phyloP scores from a whole-genome alignment of 768 basidiomycete species.

The Xerocomus spinulosus region DNA sequence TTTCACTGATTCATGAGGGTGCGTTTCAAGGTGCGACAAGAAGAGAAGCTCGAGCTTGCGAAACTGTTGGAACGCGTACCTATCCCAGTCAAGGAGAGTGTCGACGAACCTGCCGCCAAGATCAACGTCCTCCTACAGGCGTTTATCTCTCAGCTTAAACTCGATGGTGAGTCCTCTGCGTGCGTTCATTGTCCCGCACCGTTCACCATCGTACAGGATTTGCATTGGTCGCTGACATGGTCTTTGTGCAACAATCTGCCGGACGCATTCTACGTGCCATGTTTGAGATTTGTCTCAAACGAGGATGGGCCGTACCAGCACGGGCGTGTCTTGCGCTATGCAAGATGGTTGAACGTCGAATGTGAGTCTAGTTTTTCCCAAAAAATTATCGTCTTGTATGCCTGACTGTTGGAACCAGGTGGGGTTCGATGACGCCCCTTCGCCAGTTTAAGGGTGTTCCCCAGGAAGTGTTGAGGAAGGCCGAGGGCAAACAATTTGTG shows the following conservation, averaged over 20 bases:
- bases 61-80: slow-evolving; percentile 93
- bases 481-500: slow-evolving; percentile 97
- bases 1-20: neutral
- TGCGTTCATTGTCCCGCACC: neutral
- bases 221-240: slow-evolving; percentile 86
- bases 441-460: slow-evolving; percentile 95
- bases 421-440: slow-evolving; percentile 96
- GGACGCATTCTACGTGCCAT: slow-evolving; percentile 96
- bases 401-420: slow-evolving; percentile 46
- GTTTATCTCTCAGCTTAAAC: slow-evolving; percentile 89
- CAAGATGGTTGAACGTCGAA: slow-evolving; percentile 90
- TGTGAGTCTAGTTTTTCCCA: slow-evolving; percentile 45
- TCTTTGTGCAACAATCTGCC: slow-evolving; percentile 96
- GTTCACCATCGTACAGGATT: slow-evolving; percentile 46
- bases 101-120: slow-evolving; percentile 95
- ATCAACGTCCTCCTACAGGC: slow-evolving; percentile 95
- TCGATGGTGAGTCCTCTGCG: slow-evolving; percentile 55
- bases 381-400: neutral
- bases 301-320: slow-evolving; percentile 96
- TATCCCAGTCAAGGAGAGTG: slow-evolving; percentile 94
- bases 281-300: slow-evolving; percentile 95
- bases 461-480: slow-evolving; percentile 77
- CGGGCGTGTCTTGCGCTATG: slow-evolving; percentile 88
- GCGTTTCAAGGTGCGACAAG: slow-evolving; percentile 53
- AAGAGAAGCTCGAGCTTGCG: slow-evolving; percentile 84